A percentile compares a stretch with the other conserved stretches of the same genome.
Evolutionary conservation across 2,329 filamentous ascomycete genomes (phyloP).

Genomic region (Cladosporium sphaerospermum): DNA sequence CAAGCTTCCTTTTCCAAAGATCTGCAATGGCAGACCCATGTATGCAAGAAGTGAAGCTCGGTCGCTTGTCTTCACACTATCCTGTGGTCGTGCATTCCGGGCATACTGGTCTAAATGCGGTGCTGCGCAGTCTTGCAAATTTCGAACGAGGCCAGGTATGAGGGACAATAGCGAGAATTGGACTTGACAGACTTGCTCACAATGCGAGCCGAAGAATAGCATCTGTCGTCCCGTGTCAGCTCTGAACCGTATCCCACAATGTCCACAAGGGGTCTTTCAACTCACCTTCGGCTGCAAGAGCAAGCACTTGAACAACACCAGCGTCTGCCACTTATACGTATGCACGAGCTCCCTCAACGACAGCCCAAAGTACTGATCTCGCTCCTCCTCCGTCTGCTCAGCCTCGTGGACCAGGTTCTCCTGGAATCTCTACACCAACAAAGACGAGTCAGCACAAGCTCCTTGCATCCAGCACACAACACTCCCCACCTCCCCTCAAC

Average conservation of each 20-base stretch:
- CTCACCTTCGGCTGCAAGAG: constrained; percentile 86
- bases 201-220: constrained; percentile 96
- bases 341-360: constrained; percentile 70
- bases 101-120: constrained; percentile 85
- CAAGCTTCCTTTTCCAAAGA: constrained; percentile 92
- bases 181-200: constrained; percentile 94
- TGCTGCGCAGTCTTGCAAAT: constrained; percentile 90
- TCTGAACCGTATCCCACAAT: constrained; percentile 63
- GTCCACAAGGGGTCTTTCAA: constrained; percentile 65
- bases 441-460: constrained; percentile 14
- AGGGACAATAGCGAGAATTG: constrained; percentile 95
- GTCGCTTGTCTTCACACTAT: constrained; percentile 85
- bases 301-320: constrained; percentile 90
- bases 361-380: constrained; percentile 77
- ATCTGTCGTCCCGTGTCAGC: constrained; percentile 54
- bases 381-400: constrained; percentile 61
- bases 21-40: constrained; percentile 89
- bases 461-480: neutral
- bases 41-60: constrained; percentile 82
- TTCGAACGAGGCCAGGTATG: constrained; percentile 85
- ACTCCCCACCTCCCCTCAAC: neutral
- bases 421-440: constrained; percentile 62
- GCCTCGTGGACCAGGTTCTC: constrained; percentile 65
- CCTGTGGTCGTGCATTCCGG: constrained; percentile 66
- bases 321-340: constrained; percentile 89